These are phyloP conservation scores for Pinus albicaulis DNA, from an alignment of 75 land plant genomes.

Conservation along the genomic window DNA sequence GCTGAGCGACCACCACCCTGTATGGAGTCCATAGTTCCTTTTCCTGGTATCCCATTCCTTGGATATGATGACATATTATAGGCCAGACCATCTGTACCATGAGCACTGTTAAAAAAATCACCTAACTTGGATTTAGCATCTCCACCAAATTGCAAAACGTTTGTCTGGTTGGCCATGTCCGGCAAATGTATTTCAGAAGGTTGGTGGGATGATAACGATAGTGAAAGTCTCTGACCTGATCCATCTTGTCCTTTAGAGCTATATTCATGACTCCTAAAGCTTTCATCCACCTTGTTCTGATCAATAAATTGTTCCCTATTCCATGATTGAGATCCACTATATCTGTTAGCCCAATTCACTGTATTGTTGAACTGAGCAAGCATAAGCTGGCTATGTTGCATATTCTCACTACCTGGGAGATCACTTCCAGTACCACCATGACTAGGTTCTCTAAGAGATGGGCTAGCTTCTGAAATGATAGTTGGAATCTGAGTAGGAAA, in stretches of 20 bases:
- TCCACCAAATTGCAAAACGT: slow-evolving; percentile 7
- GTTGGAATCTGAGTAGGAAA: background rate
- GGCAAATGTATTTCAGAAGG: slow-evolving; percentile 3
- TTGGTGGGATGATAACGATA: slow-evolving; percentile 2
- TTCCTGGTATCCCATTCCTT: background rate
- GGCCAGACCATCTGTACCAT: background rate
- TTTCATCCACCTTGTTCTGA: background rate
- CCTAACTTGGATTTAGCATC: slow-evolving; percentile 3
- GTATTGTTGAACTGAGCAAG: slow-evolving; percentile 1
- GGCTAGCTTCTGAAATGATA: background rate
- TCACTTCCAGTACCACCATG: background rate
- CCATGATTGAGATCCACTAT: slow-evolving; percentile 3
- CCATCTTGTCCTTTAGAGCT: slow-evolving; percentile 3
- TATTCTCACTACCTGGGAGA: background rate
- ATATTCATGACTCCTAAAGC: too few species aligned
- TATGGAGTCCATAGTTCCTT: slow-evolving; percentile 5
- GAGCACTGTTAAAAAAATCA: background rate
- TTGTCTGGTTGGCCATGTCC: slow-evolving; percentile 1
- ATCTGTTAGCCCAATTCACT: background rate
- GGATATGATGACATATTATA: background rate
- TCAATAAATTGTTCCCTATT: background rate
- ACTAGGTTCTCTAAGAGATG: background rate
- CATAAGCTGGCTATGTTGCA: slow-evolving; percentile 5
- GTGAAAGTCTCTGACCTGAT: slow-evolving; percentile 7
- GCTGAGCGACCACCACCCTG: background rate